A percentile compares a stretch with the other conserved stretches of the same genome.
phyloP scores from a whole-genome alignment of 2,329 filamentous ascomycete species.

The Cercospora sp. region DNA sequence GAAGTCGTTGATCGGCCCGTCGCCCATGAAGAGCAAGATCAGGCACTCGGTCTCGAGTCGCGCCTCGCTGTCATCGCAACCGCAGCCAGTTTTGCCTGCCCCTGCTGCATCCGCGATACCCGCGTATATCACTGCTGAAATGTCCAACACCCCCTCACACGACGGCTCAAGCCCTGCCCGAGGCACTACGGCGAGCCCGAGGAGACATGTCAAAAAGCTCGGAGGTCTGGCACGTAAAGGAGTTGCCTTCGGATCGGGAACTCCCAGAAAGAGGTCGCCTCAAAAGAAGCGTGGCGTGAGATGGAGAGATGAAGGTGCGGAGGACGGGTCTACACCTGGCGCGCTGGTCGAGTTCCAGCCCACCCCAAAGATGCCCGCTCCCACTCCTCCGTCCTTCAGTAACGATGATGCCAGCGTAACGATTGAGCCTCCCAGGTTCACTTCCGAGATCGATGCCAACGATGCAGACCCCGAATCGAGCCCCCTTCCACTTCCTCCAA shows the following conservation, averaged over 20 bases:
- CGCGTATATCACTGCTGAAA: slow-evolving; percentile 29
- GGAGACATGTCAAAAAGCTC: slow-evolving; percentile 70
- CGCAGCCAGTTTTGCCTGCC: slow-evolving; percentile 4
- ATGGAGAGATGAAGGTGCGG: slow-evolving; percentile 89
- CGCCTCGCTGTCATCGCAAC: slow-evolving; percentile 10
- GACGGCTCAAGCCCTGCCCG: slow-evolving; percentile 30
- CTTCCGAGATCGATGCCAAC: slow-evolving; percentile 53
- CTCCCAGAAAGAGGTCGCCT: slow-evolving; percentile 73
- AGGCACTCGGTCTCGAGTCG: slow-evolving; percentile 25
- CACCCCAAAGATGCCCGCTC: slow-evolving; percentile 71
- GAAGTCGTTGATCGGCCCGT: slow-evolving; percentile 53
- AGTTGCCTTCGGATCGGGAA: slow-evolving; percentile 63
- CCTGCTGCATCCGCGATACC: slow-evolving; percentile 28
- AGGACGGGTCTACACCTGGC: slow-evolving; percentile 76
- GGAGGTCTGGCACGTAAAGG: slow-evolving; percentile 63
- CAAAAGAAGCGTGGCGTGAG: slow-evolving; percentile 73
- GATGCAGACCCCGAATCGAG: slow-evolving; percentile 51
- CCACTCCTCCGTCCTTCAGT: slow-evolving; percentile 46
- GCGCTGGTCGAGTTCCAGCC: slow-evolving; percentile 82
- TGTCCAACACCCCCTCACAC: slow-evolving; percentile 20
- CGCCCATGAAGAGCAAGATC: slow-evolving; percentile 51
- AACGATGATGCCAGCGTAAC: slow-evolving; percentile 12
- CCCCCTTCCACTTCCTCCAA: slow-evolving; percentile 57
- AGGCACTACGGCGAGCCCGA: slow-evolving; percentile 70
- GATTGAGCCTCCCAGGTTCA: slow-evolving; percentile 30